Conservation (phyloP, 345 rosid genomes). For the Rhodamnia argentea region DNA sequence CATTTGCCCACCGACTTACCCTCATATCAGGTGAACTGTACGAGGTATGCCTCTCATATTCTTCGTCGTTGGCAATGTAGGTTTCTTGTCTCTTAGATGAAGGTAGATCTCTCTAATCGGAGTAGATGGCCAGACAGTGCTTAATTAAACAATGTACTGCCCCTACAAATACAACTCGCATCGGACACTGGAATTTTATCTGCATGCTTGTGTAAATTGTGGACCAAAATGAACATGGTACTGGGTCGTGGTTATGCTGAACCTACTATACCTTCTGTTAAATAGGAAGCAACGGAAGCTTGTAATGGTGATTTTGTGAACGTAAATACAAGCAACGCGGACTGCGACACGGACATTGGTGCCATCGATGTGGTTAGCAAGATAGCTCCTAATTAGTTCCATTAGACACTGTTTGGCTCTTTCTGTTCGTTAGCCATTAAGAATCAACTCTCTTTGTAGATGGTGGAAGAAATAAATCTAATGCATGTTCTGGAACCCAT, state of each 20-base stretch:
- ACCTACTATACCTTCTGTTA: neutral
- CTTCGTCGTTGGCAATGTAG: neutral
- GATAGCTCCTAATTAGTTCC: neutral
- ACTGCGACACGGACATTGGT: slow-evolving; percentile 5
- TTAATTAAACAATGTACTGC: neutral
- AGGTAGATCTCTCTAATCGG: neutral
- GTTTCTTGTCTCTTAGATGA: neutral
- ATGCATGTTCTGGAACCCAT: slow-evolving; percentile 22
- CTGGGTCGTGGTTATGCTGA: neutral
- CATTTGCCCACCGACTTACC: slow-evolving; percentile 12
- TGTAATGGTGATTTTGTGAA: slow-evolving; percentile 18
- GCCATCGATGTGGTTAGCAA: slow-evolving; percentile 9
- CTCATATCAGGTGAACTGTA: slow-evolving; percentile 20
- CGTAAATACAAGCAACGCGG: slow-evolving; percentile 12
- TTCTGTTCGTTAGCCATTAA: neutral
- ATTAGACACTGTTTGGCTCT: neutral
- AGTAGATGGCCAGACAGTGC: neutral
- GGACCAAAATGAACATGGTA: neutral
- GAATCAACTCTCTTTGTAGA: neutral
- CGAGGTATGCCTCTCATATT: neutral
- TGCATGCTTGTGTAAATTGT: neutral
- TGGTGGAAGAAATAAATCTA: slow-evolving; percentile 17
- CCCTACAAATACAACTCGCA: neutral
- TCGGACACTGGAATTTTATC: neutral
- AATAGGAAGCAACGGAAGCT: slow-evolving; percentile 1